These are phyloP conservation scores for Cadophora gregata DNA, from an alignment of 2,329 filamentous ascomycete species.

Conservation along the genomic window DNA sequence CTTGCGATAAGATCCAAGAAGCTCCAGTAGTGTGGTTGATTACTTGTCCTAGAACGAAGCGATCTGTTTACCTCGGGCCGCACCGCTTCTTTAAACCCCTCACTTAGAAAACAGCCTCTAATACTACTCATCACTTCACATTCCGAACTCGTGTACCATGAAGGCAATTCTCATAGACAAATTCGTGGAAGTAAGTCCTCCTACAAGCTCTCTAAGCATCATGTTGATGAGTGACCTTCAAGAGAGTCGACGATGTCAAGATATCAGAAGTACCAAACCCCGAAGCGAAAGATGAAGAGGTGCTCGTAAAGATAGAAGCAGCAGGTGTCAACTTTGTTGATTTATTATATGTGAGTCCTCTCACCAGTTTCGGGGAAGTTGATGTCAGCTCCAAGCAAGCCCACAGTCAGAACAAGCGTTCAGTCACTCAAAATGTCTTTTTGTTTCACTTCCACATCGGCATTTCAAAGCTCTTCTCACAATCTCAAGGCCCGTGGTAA, in stretches of 20 bases:
- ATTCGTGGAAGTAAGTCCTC: constrained; percentile 44
- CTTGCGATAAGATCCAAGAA: no score
- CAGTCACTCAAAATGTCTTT: background rate
- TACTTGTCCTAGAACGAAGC: background rate
- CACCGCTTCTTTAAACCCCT: background rate
- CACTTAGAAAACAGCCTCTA: background rate
- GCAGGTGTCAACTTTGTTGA: constrained; percentile 66
- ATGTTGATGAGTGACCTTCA: constrained; percentile 34
- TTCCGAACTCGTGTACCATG: constrained; percentile 40
- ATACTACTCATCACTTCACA: background rate
- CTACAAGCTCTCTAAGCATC: constrained; percentile 20
- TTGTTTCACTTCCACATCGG: background rate
- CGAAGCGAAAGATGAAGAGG: constrained; percentile 44
- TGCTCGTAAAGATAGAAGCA: constrained; percentile 57
- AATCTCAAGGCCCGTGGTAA: constrained; percentile 54
- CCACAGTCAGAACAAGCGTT: background rate
- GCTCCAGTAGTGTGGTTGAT: background rate
- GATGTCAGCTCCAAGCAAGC: background rate
- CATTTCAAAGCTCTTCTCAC: constrained; percentile 20
- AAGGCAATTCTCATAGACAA: constrained; percentile 49
- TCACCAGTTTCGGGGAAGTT: background rate
- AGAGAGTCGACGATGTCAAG: constrained; percentile 40
- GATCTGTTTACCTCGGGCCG: constrained; percentile 10
- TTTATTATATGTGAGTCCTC: constrained; percentile 55
- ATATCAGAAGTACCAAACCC: constrained; percentile 46